Percentiles rank a stretch among this genome's conserved stretches.
phyloP scores from a whole-genome alignment of 805 yeast genomes.

The Ogataea kodamae region DNA sequence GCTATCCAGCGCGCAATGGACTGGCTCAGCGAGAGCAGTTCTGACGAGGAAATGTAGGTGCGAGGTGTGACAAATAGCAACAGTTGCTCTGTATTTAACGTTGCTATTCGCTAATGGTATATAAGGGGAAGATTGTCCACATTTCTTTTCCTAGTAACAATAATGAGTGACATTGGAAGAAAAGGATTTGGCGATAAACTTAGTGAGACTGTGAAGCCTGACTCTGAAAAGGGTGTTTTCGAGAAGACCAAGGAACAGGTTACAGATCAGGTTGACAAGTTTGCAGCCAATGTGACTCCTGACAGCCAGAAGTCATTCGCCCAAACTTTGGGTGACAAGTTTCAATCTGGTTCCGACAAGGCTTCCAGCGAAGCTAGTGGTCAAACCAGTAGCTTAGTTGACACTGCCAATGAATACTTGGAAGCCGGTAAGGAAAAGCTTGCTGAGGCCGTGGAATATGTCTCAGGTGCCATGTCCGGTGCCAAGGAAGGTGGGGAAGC shows the following conservation, averaged over 20 bases:
- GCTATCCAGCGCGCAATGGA: slow-evolving; percentile 80
- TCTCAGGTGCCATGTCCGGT: slow-evolving; percentile 63
- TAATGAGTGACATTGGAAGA: slow-evolving; percentile 49
- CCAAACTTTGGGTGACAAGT: slow-evolving; percentile 53
- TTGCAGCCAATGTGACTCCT: slow-evolving; percentile 59
- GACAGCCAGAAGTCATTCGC: slow-evolving; percentile 61
- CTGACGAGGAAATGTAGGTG: slow-evolving; percentile 9
- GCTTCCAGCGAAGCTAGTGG: slow-evolving; percentile 31
- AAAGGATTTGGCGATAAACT: slow-evolving; percentile 69
- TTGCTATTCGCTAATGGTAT: slow-evolving; percentile 9
- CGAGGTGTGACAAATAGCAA: slow-evolving; percentile 1
- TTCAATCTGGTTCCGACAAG: slow-evolving; percentile 43
- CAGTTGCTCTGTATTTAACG: slow-evolving; percentile 5
- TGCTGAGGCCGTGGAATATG: slow-evolving; percentile 47
- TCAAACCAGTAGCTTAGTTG: slow-evolving; percentile 32
- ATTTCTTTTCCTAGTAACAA: slow-evolving; percentile 2
- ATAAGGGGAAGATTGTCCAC: slow-evolving; percentile 1
- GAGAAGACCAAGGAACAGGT: slow-evolving; percentile 72
- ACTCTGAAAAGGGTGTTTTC: slow-evolving; percentile 58
- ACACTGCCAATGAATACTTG: slow-evolving; percentile 43
- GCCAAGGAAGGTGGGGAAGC: slow-evolving; percentile 38
- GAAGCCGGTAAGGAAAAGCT: slow-evolving; percentile 48
- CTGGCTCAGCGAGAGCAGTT: slow-evolving; percentile 51
- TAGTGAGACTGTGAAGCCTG: slow-evolving; percentile 68
- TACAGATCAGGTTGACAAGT: slow-evolving; percentile 63